Percentiles rank a stretch among this genome's conserved stretches.
These are phyloP conservation scores for Aulographum hederae DNA, from an alignment of 2,329 filamentous ascomycete species.

Conservation along the genomic window DNA sequence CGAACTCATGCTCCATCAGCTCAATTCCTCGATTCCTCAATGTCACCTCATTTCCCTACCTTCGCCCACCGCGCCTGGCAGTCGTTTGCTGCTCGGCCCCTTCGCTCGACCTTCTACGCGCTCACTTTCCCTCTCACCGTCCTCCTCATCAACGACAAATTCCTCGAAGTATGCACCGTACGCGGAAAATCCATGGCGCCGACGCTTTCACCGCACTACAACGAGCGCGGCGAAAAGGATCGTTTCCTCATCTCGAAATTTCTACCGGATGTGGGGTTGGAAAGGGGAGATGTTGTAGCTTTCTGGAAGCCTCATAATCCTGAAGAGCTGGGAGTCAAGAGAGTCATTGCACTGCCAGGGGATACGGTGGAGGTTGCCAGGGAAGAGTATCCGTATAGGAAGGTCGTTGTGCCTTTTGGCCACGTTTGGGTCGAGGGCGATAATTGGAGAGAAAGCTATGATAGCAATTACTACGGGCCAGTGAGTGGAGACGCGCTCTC, in stretches of 20 bases:
- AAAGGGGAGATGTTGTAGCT: conserved; percentile 25
- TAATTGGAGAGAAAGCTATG: conserved; percentile 50
- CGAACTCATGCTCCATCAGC: too few relatives aligned
- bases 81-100: too few relatives aligned
- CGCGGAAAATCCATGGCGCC: conserved; percentile 26
- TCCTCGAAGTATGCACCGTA: conserved; percentile 18
- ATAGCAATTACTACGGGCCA: conserved; percentile 85
- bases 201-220: conserved; percentile 22
- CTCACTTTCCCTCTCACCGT: too few relatives aligned
- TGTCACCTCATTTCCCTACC: too few relatives aligned
- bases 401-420: conserved; percentile 51
- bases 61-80: too few relatives aligned
- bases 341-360: conserved; percentile 64
- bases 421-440: conserved; percentile 96
- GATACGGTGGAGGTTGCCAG: conserved; percentile 40
- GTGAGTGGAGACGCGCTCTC: conserved; percentile 10
- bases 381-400: conserved; percentile 11
- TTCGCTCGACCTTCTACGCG: too few relatives aligned
- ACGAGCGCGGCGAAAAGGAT: conserved; percentile 20
- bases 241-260: conserved; percentile 15
- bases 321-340: conserved; percentile 55
- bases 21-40: too few relatives aligned
- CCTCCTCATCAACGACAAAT: conserved; percentile 21
- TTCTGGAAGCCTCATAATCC: conserved; percentile 44
- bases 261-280: conserved; percentile 6